Conservation (phyloP, 306 rosid species). For the Prunus padus region DNA sequence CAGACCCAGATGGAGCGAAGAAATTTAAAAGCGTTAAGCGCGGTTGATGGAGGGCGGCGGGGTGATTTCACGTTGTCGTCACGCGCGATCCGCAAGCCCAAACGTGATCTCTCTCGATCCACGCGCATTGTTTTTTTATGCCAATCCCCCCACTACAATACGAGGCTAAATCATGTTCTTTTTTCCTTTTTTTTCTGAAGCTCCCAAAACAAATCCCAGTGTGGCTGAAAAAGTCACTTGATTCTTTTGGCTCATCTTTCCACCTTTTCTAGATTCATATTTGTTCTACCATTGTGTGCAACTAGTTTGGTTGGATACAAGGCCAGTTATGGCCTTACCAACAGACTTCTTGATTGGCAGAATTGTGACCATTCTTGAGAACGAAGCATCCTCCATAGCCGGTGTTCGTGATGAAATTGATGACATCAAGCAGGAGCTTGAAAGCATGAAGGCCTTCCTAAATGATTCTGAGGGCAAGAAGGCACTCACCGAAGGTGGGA, state of each 20-base stretch:
- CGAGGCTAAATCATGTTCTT: not conserved
- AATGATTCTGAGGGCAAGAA: not conserved
- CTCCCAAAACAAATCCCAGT: not conserved
- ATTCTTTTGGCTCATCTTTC: no score
- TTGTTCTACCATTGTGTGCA: no score
- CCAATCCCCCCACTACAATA: not conserved
- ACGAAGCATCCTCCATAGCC: not conserved
- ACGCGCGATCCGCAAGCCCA: conserved; percentile 47
- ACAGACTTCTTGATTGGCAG: conserved; percentile 1
- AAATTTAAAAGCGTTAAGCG: conserved; percentile 2
- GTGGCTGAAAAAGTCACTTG: no score
- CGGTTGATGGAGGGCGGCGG: conserved; percentile 46
- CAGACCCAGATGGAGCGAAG: not conserved
- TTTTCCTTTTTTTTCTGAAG: not conserved
- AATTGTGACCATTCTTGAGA: not conserved
- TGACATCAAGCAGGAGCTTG: conserved; percentile 11
- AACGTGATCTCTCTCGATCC: conserved; percentile 41
- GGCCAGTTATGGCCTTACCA: not conserved
- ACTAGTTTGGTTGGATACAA: no score
- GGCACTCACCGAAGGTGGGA: not conserved
- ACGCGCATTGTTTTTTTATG: conserved; percentile 27
- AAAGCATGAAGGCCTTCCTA: conserved; percentile 4
- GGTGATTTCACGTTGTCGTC: conserved; percentile 47
- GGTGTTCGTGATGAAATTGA: not conserved
- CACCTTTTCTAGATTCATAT: no score